These are phyloP conservation scores for Naegleria gruberi DNA, from an alignment of 208 protist genomes.

Conservation along the genomic window DNA sequence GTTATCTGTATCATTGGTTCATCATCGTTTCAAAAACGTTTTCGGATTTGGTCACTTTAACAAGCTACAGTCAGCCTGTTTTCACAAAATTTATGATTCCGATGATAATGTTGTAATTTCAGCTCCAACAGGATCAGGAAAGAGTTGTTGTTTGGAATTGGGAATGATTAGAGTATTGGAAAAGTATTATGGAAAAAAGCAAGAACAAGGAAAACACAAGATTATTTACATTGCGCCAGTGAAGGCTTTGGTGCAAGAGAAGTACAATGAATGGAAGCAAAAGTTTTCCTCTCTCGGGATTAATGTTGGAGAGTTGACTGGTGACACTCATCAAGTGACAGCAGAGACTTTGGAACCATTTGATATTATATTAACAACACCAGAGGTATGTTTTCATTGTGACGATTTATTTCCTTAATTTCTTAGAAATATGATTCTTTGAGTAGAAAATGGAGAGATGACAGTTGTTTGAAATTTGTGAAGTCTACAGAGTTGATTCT, in stretches of 20 bases:
- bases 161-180: conserved; percentile 87
- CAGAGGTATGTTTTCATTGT: conserved; percentile 56
- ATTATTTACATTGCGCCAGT: conserved; percentile 99
- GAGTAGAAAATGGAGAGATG: conserved; percentile 92
- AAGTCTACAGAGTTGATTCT: conserved; percentile 64
- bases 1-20: not conserved
- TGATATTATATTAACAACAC: conserved; percentile 95
- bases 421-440: conserved; percentile 97
- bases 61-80: conserved; percentile 34
- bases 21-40: not conserved
- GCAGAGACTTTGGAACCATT: conserved; percentile 59
- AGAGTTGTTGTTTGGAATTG: conserved; percentile 97
- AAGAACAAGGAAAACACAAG: conserved; percentile 49
- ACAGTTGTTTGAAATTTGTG: conserved; percentile 79
- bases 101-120: conserved; percentile 96
- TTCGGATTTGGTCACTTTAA: not conserved
- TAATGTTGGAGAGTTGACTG: conserved; percentile 95
- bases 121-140: conserved; percentile 93
- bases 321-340: conserved; percentile 73
- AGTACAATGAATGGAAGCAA: conserved; percentile 90
- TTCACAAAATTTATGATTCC: conserved; percentile 95
- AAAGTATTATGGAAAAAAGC: conserved; percentile 54
- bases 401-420: too few species aligned
- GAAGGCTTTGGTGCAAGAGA: conserved; percentile 97
- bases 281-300: conserved; percentile 80